These are phyloP conservation scores for Canariomyces notabilis DNA, from an alignment of 2,329 filamentous ascomycete genomes.

Conservation along the genomic window DNA sequence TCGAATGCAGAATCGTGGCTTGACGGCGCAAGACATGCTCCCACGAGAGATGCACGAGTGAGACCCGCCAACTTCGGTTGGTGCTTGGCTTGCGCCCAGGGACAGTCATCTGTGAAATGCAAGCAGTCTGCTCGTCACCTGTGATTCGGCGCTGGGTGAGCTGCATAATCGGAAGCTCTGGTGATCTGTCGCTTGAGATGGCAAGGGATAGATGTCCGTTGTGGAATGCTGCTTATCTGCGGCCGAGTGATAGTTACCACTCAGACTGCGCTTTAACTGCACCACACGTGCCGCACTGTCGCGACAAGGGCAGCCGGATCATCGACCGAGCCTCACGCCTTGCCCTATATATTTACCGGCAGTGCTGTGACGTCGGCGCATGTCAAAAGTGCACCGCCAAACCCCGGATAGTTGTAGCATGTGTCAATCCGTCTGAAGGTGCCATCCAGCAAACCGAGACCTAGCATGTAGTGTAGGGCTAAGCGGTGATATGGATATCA, in stretches of 20 bases:
- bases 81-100: neutral
- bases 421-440: neutral
- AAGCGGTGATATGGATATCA: neutral
- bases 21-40: neutral
- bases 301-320: too few relatives aligned
- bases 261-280: too few relatives aligned
- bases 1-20: slow-evolving; percentile 6
- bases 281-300: too few relatives aligned
- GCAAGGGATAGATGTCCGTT: neutral
- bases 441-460: neutral
- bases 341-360: too few relatives aligned
- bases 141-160: neutral
- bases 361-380: too few relatives aligned
- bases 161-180: neutral
- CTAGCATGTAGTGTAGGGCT: neutral
- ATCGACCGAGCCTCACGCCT: too few relatives aligned
- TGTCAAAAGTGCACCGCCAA: too few relatives aligned
- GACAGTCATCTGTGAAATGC: neutral
- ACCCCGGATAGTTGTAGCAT: neutral
- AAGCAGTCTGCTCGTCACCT: neutral
- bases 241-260: too few relatives aligned
- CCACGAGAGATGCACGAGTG: neutral
- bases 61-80: neutral
- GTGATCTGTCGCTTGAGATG: neutral
- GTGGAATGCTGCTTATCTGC: neutral